Evolutionary conservation across 768 basidiomycete genomes (phyloP).

Genomic region (Sistotremastrum niveocremeum): DNA sequence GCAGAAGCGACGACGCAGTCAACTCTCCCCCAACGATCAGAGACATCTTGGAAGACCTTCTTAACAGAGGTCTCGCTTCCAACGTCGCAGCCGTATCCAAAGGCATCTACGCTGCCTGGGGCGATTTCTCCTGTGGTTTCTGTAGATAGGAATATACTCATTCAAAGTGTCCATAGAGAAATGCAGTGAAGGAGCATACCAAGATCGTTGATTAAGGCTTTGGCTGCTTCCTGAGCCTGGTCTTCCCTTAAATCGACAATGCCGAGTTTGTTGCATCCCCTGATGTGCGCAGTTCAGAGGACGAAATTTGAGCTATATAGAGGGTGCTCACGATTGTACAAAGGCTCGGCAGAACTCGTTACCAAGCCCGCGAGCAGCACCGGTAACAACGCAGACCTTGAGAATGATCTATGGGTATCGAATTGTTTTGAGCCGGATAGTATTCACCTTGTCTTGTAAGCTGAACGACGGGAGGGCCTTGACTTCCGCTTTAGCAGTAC

Average conservation of each 20-base stretch:
- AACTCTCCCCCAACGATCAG: conserved; percentile 52
- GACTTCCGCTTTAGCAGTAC: conserved; percentile 13
- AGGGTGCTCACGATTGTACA: conserved; percentile 53
- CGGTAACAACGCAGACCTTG: conserved; percentile 86
- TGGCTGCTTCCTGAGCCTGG: conserved; percentile 54
- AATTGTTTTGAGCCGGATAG: neutral
- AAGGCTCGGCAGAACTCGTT: conserved; percentile 86
- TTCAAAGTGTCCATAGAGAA: neutral
- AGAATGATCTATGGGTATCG: neutral
- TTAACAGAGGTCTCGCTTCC: conserved; percentile 70
- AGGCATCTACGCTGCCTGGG: conserved; percentile 18
- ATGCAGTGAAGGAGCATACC: conserved; percentile 18
- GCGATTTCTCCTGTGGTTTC: conserved; percentile 3
- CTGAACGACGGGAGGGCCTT: conserved; percentile 65
- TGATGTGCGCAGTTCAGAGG: conserved; percentile 14
- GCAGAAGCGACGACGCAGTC: conserved; percentile 85
- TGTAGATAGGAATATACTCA: conserved; percentile 1
- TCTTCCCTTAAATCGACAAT: conserved; percentile 69
- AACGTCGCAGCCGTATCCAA: conserved; percentile 81
- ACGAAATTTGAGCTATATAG: neutral
- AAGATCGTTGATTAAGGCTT: conserved; percentile 50
- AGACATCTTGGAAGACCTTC: conserved; percentile 50
- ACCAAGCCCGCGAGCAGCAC: conserved; percentile 84
- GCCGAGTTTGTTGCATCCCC: conserved; percentile 69
- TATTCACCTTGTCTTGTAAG: conserved; percentile 55